Evolutionary conservation across 2,329 filamentous ascomycete genomes (phyloP), one percentile per base, ranked within the genome.

Genomic region (Xylaria digitata): DNA sequence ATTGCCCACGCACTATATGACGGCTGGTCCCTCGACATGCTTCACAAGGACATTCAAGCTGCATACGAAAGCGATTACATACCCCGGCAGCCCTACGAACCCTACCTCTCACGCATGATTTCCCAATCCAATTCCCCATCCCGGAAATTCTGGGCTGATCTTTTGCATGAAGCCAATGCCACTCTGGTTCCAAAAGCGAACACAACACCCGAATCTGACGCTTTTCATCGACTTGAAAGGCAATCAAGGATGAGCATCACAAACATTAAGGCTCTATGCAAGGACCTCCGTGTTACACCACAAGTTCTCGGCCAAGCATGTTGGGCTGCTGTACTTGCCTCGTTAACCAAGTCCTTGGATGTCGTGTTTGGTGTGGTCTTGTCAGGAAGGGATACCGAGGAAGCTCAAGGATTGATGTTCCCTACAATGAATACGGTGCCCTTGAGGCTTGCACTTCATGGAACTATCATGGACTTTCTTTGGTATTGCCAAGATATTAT

Each of bases 351-450:
- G 2, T 86, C 86, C 0, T 84, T 96, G 0, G 94, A 97, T 70
- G 86, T 97, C 3, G 85, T 89, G 0, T 97, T 96, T 75, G 95
- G 95, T 0, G 87, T 92, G 0, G 90, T 97, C 0, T 82, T 97
- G 13, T 94, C 93, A 0, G 94, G 95, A 17, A 87, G 95, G n/a
- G 92, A 96, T 63, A 89, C 88, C 9, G 89, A 92, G 52, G 85
- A 87, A 17, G 86, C 88, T 0, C 86, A 91, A 49, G 78, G 86
- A 30, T 79, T 95, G 13, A 84, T 94, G 75, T 97, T 97, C 73
- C 95, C 94, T 0, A 93, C 92, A 0, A 97, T 97, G 92, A 97
- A 97, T 75, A 97, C 94, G 0, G 89, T 97, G 0, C 87, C 91
- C 0, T 83, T 97, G 7, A 86, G 94, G 11, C 86, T 86, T 1